These are phyloP conservation scores for Cladosporium sp. DNA, from an alignment of 2,329 filamentous ascomycete species.

Conservation along the genomic window DNA sequence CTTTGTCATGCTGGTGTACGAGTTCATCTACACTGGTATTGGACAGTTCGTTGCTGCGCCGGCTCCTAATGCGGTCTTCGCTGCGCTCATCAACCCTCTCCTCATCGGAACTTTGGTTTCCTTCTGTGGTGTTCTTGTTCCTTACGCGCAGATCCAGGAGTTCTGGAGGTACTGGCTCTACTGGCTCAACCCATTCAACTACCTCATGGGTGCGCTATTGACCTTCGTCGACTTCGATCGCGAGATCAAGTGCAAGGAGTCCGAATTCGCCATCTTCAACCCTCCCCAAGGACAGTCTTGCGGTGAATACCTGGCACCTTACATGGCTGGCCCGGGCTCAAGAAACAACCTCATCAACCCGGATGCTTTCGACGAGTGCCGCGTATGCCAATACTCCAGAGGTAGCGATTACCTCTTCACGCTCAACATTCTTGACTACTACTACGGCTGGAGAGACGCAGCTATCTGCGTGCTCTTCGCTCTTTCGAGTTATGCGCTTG, in stretches of 20 bases:
- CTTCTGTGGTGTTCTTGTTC: conserved; percentile 39
- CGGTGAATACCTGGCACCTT: conserved; percentile 56
- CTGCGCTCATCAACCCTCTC: conserved; percentile 47
- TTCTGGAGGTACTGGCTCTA: conserved; percentile 43
- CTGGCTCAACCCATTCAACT: conserved; percentile 45
- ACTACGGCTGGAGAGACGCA: conserved; percentile 67
- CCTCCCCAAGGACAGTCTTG: conserved; percentile 58
- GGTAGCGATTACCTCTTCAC: conserved; percentile 62
- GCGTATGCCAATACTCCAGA: conserved; percentile 60
- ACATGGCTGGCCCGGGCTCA: conserved; percentile 47
- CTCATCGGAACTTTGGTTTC: conserved; percentile 35
- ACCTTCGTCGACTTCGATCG: conserved; percentile 44
- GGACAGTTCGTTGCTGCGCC: conserved; percentile 58
- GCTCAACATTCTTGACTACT: conserved; percentile 61
- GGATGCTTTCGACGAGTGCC: conserved; percentile 55
- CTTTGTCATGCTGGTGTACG: conserved; percentile 55
- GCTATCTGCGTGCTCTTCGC: conserved; percentile 60
- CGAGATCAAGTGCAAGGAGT: conserved; percentile 39
- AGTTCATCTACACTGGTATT: conserved; percentile 55
- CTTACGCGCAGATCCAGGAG: conserved; percentile 34
- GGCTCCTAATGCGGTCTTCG: conserved; percentile 46
- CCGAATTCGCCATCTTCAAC: conserved; percentile 46
- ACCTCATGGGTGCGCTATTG: conserved; percentile 44
- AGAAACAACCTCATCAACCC: conserved; percentile 59
- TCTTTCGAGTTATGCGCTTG: conserved; percentile 41